phyloP scores from a whole-genome alignment of 257 asterid genomes.

The Solanum medicagineum region DNA sequence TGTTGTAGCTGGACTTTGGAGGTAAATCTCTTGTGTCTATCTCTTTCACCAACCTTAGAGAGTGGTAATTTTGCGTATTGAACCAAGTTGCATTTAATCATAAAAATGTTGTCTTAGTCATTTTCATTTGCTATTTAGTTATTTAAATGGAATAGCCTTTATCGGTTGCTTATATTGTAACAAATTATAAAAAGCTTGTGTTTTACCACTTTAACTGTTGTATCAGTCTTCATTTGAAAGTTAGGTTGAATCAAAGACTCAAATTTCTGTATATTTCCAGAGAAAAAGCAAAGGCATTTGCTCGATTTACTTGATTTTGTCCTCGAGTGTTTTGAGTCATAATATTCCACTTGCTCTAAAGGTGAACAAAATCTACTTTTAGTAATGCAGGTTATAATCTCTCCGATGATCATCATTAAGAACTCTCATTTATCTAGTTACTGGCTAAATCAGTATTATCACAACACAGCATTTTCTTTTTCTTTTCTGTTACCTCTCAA shows the following conservation, averaged over 20 bases:
- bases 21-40: slow-evolving; percentile 24
- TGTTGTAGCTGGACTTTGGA: slow-evolving; percentile 62
- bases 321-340: background rate
- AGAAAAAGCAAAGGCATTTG: background rate
- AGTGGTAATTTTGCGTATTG: background rate
- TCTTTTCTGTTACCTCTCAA: background rate
- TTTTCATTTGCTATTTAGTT: background rate
- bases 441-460: background rate
- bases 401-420: background rate
- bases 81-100: background rate
- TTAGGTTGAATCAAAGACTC: background rate
- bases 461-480: background rate
- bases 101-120: background rate
- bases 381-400: background rate
- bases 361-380: background rate
- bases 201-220: background rate
- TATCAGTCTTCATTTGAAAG: background rate
- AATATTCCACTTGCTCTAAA: background rate
- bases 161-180: too few relatives aligned
- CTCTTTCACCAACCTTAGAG: background rate
- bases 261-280: background rate
- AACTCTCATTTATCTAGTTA: background rate
- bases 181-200: background rate
- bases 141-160: background rate
- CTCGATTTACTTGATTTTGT: background rate